Percentiles rank a stretch among this genome's conserved stretches.
phyloP scores from a whole-genome alignment of 768 basidiomycete genomes.

The Russula olivacea region DNA sequence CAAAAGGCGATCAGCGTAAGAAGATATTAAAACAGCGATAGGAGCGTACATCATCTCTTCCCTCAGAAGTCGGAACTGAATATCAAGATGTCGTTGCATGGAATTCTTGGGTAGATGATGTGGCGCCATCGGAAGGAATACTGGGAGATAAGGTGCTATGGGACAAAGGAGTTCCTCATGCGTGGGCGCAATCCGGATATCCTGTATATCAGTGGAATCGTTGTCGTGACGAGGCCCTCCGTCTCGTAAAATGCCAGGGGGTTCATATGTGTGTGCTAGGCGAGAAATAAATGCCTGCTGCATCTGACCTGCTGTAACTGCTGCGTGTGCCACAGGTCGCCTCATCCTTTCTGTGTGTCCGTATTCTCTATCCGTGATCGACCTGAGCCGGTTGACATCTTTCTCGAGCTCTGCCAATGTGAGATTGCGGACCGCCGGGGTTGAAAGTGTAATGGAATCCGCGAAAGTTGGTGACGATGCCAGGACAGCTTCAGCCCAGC shows the following conservation, averaged over 20 bases:
- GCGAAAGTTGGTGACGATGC: slow-evolving; percentile 35
- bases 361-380: slow-evolving; percentile 50
- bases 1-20: background rate
- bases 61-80: slow-evolving; percentile 67
- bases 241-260: slow-evolving; percentile 46
- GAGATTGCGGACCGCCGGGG: slow-evolving; percentile 34
- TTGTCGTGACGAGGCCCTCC: slow-evolving; percentile 65
- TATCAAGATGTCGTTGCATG: slow-evolving; percentile 64
- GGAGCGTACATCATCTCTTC: slow-evolving; percentile 59
- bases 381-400: slow-evolving; percentile 31
- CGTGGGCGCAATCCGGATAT: slow-evolving; percentile 68
- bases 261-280: slow-evolving; percentile 42
- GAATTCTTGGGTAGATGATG: slow-evolving; percentile 52
- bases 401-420: slow-evolving; percentile 34
- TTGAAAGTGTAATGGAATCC: slow-evolving; percentile 35
- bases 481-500: too few relatives aligned
- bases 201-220: slow-evolving; percentile 47
- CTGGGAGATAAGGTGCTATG: slow-evolving; percentile 53
- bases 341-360: slow-evolving; percentile 30
- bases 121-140: slow-evolving; percentile 52
- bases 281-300: slow-evolving; percentile 38
- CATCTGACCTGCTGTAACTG: slow-evolving; percentile 21
- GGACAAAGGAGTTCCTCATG: slow-evolving; percentile 53
- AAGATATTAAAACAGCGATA: background rate
- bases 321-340: background rate